A percentile compares a stretch with the other conserved stretches of the same genome.
Evolutionary conservation across 305 asterid genomes (phyloP).

Genomic region (Fraxinus baroniana): DNA sequence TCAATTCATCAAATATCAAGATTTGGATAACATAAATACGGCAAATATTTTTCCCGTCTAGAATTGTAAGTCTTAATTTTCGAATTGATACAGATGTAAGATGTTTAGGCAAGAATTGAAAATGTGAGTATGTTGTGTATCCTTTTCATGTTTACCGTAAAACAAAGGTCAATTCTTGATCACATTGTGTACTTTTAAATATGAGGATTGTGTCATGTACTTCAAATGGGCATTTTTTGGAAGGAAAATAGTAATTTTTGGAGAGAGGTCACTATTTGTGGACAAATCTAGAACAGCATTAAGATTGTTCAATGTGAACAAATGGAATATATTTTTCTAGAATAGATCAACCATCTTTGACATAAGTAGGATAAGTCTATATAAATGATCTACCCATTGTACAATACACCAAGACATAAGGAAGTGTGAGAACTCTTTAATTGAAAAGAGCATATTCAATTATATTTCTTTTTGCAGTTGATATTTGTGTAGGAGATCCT

Average conservation of each 20-base stretch:
- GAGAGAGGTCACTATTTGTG: background rate
- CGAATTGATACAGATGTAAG: background rate
- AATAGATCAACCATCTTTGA: background rate
- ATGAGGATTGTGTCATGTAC: background rate
- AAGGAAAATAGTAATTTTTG: background rate
- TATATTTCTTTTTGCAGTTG: background rate
- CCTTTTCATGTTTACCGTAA: background rate
- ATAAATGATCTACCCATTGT: background rate
- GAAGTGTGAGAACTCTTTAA: background rate
- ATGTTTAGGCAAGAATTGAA: background rate
- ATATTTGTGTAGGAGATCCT: background rate
- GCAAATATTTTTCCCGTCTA: background rate
- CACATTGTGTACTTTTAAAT: background rate
- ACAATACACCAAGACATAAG: background rate
- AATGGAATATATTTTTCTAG: background rate
- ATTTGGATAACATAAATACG: background rate
- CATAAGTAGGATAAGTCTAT: background rate
- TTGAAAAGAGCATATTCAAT: background rate
- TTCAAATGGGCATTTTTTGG: background rate
- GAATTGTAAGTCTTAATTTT: background rate
- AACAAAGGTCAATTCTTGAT: background rate
- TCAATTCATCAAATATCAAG: background rate
- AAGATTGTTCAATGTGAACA: background rate
- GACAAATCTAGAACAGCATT: background rate
- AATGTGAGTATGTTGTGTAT: background rate